A percentile compares a stretch with the other conserved stretches of the same genome.
Conservation (phyloP, 2,329 filamentous ascomycete species). For the Balansia obtecta region DNA sequence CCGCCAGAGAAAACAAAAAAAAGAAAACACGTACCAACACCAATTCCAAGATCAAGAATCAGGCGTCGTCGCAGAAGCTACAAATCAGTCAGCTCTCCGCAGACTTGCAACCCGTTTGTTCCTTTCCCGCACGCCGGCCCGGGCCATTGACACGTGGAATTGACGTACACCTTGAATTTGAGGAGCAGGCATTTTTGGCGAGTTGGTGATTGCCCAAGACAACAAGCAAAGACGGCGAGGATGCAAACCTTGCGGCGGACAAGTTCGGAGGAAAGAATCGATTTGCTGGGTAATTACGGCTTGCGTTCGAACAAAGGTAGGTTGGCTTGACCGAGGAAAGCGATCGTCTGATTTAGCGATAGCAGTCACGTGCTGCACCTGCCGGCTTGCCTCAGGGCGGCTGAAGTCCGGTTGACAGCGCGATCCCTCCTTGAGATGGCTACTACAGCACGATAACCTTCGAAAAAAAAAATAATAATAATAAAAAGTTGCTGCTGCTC, state of each 20-base stretch:
- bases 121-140: not conserved
- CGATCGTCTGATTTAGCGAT: not conserved
- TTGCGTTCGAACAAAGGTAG: conserved; percentile 7
- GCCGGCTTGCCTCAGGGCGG: conserved; percentile 7
- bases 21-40: conserved; percentile 36
- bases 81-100: conserved; percentile 21
- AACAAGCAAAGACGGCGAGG: not conserved
- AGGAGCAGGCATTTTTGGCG: conserved; percentile 37
- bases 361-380: conserved; percentile 2
- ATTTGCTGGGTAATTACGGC: not conserved
- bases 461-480: too few species aligned
- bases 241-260: not conserved
- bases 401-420: conserved; percentile 12
- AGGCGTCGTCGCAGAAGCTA: conserved; percentile 50
- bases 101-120: conserved; percentile 7
- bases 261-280: not conserved
- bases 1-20: not conserved
- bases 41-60: conserved; percentile 42
- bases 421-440: not conserved
- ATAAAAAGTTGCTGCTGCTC: not conserved
- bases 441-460: not conserved
- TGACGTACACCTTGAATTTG: conserved; percentile 48
- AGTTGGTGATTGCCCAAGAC: conserved; percentile 3
- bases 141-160: conserved; percentile 17
- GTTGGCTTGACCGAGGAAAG: conserved; percentile 7